Percentiles rank a stretch among this genome's conserved stretches.
These are phyloP conservation scores for Gymnopilus junonius DNA, from an alignment of 768 basidiomycete genomes.

Conservation along the genomic window DNA sequence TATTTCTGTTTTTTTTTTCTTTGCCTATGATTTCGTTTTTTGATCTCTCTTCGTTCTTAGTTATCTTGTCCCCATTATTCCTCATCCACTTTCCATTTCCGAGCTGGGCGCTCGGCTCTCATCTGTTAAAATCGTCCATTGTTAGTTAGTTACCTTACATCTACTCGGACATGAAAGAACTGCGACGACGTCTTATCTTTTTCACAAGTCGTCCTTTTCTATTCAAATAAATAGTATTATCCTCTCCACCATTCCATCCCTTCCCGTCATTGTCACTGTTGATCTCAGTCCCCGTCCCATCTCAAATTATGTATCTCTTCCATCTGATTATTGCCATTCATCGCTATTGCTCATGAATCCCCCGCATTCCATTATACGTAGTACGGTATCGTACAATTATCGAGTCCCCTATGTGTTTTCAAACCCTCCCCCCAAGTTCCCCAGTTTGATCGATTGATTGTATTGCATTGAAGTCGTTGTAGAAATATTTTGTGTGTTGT, in stretches of 20 bases:
- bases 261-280: too few relatives aligned
- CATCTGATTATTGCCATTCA: too few relatives aligned
- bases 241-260: neutral
- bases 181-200: neutral
- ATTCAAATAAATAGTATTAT: neutral
- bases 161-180: neutral
- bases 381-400: too few relatives aligned
- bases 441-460: too few relatives aligned
- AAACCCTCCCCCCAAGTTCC: too few relatives aligned
- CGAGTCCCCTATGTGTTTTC: too few relatives aligned
- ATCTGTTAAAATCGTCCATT: neutral
- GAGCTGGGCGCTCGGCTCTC: neutral
- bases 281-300: too few relatives aligned
- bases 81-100: neutral
- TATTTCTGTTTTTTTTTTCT: neutral
- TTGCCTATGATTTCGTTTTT: neutral
- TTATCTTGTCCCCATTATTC: neutral
- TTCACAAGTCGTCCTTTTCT: neutral
- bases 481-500: too few relatives aligned
- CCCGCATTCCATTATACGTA: too few relatives aligned
- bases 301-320: too few relatives aligned
- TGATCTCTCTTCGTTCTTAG: neutral
- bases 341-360: too few relatives aligned
- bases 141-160: neutral
- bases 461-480: too few relatives aligned